Evolutionary conservation across 78 protist genomes (phyloP).

Genomic region (Cavenderia fasciculata): DNA sequence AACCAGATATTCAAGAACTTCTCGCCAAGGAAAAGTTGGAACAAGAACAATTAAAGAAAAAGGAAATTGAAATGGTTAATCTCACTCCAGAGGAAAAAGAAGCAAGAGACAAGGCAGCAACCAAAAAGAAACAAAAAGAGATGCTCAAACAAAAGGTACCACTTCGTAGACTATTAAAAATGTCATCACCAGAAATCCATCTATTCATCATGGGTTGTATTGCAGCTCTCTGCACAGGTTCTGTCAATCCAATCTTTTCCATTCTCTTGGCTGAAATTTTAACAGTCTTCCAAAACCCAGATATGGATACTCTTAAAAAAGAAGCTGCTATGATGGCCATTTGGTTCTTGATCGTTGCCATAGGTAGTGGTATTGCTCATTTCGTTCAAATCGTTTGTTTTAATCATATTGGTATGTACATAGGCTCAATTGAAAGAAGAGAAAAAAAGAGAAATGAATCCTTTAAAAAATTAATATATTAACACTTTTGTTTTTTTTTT

Average conservation of each 20-base stretch:
- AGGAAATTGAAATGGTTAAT: too few species aligned
- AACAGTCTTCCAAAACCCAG: slow-evolving; percentile 21
- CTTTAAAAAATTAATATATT: too few species aligned
- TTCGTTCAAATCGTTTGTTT: slow-evolving; percentile 59
- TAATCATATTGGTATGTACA: slow-evolving; percentile 7
- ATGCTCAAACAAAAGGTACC: background rate
- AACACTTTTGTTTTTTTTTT: too few species aligned
- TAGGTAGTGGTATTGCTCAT: slow-evolving; percentile 16
- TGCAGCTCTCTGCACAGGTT: slow-evolving; percentile 39
- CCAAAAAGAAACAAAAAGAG: slow-evolving; percentile 22
- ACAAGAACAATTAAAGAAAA: background rate
- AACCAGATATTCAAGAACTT: too few species aligned
- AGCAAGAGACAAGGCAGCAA: background rate
- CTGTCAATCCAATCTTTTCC: slow-evolving; percentile 61
- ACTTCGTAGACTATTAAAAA: background rate
- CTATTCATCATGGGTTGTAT: background rate
- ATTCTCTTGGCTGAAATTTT: slow-evolving; percentile 43
- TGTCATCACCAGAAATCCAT: slow-evolving; percentile 20
- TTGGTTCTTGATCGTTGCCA: slow-evolving; percentile 42
- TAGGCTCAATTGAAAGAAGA: too few species aligned
- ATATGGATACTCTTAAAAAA: background rate
- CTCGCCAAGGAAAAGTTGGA: too few species aligned
- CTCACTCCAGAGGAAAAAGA: slow-evolving; percentile 3
- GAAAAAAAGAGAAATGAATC: too few species aligned
- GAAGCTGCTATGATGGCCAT: slow-evolving; percentile 4